These are phyloP conservation scores for Backusella australiensis DNA, from an alignment of 192 early-diverging fungal genomes.

Conservation along the genomic window DNA sequence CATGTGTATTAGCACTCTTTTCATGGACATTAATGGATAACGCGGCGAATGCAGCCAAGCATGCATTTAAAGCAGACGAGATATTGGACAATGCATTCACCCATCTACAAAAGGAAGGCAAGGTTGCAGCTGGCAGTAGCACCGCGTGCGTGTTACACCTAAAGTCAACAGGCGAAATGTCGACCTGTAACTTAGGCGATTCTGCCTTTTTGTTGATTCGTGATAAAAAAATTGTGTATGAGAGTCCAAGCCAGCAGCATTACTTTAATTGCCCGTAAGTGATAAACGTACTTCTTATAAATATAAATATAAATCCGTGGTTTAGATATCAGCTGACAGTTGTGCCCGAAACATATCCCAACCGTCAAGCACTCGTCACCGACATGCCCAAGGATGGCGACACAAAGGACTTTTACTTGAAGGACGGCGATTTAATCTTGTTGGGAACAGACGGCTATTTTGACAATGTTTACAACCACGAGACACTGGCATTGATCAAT, in stretches of 20 bases:
- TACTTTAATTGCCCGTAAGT: conserved; percentile 60
- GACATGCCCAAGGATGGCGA: conserved; percentile 58
- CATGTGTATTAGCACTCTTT: conserved; percentile 42
- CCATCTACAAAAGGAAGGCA: conserved; percentile 45
- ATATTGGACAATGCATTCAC: conserved; percentile 52
- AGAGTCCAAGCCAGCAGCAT: conserved; percentile 59
- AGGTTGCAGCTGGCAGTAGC: conserved; percentile 54
- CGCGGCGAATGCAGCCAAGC: conserved; percentile 48
- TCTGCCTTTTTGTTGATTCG: conserved; percentile 57
- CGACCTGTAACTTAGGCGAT: conserved; percentile 54
- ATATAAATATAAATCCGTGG: neutral
- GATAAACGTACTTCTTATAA: neutral
- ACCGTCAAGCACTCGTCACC: conserved; percentile 45
- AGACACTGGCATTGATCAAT: conserved; percentile 53
- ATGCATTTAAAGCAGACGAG: conserved; percentile 45
- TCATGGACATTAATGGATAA: conserved; percentile 64
- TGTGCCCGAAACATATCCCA: conserved; percentile 52
- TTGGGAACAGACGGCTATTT: conserved; percentile 61
- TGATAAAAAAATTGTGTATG: conserved; percentile 50
- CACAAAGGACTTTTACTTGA: conserved; percentile 46
- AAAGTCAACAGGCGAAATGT: conserved; percentile 50
- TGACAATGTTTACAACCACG: conserved; percentile 58
- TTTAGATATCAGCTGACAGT: conserved; percentile 54
- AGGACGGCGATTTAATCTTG: conserved; percentile 58
- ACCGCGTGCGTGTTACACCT: conserved; percentile 58